These are phyloP conservation scores for Chara braunii DNA, from an alignment of 139 green algal species.

Conservation along the genomic window DNA sequence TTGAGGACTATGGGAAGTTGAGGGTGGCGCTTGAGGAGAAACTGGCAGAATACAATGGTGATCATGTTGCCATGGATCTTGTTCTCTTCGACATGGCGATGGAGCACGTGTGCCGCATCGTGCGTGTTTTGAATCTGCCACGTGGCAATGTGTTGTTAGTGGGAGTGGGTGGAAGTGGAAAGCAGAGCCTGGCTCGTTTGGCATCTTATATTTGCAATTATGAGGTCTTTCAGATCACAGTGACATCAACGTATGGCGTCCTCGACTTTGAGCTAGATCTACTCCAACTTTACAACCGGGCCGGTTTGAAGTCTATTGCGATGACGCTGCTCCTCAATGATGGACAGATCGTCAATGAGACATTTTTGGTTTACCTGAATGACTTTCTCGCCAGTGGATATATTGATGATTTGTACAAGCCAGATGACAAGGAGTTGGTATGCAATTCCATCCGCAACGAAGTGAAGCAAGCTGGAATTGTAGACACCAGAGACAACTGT, in stretches of 20 bases:
- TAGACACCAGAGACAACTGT: conserved; percentile 72
- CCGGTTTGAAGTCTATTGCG: conserved; percentile 58
- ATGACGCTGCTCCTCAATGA: conserved; percentile 81
- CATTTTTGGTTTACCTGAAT: conserved; percentile 84
- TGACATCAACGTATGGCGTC: conserved; percentile 66
- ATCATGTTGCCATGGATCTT: conserved; percentile 70
- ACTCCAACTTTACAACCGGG: conserved; percentile 64
- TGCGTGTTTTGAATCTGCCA: conserved; percentile 68
- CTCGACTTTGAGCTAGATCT: conserved; percentile 79
- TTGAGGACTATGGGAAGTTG: conserved; percentile 47
- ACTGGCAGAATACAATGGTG: conserved; percentile 81
- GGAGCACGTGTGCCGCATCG: conserved; percentile 72
- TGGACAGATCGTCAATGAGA: conserved; percentile 77
- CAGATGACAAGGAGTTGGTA: conserved; percentile 65
- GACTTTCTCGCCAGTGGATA: conserved; percentile 77
- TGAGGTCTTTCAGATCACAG: conserved; percentile 73
- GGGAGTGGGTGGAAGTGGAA: conserved; percentile 23
- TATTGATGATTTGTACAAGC: conserved; percentile 65
- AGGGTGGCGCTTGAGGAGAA: conserved; percentile 59
- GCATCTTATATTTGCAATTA: conserved; percentile 71
- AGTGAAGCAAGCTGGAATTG: conserved; percentile 62
- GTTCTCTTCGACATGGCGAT: conserved; percentile 80
- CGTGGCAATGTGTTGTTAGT: conserved; percentile 80
- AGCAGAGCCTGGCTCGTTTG: conserved; percentile 53
- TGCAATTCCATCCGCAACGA: conserved; percentile 76